Evolutionary conservation across 2,329 filamentous ascomycete species (phyloP), one percentile per base, ranked within the genome.

Genomic region (Curvularia spicifera): DNA sequence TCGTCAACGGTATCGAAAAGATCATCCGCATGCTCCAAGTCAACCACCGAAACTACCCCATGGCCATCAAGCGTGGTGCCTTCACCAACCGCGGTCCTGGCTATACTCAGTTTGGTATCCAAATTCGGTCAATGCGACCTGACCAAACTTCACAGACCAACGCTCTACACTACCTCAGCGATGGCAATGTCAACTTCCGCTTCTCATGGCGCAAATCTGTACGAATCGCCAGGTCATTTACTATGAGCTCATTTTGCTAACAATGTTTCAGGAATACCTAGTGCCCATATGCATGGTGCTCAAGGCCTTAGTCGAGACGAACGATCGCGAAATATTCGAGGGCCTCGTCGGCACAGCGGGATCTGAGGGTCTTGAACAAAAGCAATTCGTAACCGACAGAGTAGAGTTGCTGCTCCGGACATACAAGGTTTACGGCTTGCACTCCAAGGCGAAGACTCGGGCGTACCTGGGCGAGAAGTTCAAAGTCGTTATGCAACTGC

Each of bases 61-160:
- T 97, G 86, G 94, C 94, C 46, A 97, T 98, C 76, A 86, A 91
- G 68, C 91, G 95, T 74, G 89, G 90, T 48, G 96, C 93, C 67
- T 99, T 98, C 80, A 85, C 87, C 64, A 93, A 91, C 71, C 89
- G 95, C 80, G 95, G 95, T 37, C 84, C 89, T 20, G 86, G 91
- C 61, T 99, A 97, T 80, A 96, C 93, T 10, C 89, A 91, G 57
- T 95, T 87, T 72, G 95, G 93, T 83, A 90, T 98, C 57, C 91
- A 96, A 71, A 88, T 97, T 66, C 89, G 95, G 79, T 96, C 90
- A 2, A 93, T 97, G 54, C 88, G 95, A 57, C 93, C 93, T n/a
- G 95, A 99, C 78, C 93, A 99, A 79, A 97, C 94, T 8, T 97
- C 93, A 29, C 94, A 98, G 78, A 98, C 94, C 37, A 99, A 98